phyloP scores from a whole-genome alignment of 208 protist genomes.

The Leishmania braziliensis region DNA sequence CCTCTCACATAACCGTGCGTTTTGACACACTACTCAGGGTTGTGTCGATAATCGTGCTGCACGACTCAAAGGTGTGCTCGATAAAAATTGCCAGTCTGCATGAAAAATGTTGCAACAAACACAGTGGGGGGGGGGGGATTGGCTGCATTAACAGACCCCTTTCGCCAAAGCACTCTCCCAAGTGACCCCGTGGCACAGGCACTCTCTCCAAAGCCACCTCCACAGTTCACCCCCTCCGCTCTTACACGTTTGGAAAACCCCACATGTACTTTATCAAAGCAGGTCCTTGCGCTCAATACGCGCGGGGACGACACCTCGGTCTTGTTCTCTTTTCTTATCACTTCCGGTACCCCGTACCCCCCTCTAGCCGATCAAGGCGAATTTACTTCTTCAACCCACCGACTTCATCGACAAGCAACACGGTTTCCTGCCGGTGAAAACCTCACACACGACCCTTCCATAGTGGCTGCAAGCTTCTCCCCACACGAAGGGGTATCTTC shows the following conservation, averaged over 20 bases:
- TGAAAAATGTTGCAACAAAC: neutral
- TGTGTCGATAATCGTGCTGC: neutral
- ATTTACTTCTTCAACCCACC: neutral
- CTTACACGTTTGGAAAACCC: neutral
- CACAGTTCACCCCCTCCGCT: neutral
- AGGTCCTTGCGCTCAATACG: neutral
- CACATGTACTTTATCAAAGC: neutral
- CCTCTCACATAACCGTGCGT: neutral
- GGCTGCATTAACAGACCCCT: neutral
- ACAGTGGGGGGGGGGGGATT: neutral
- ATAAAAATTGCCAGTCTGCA: neutral
- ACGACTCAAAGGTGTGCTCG: neutral
- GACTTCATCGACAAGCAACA: neutral
- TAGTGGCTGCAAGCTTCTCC: neutral
- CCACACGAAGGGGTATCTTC: no score
- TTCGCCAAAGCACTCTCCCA: neutral
- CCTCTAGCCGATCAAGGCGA: neutral
- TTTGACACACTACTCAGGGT: neutral
- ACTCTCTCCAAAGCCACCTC: neutral
- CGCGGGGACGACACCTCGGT: neutral
- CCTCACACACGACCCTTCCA: neutral
- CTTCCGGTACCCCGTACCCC: neutral
- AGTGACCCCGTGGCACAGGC: neutral
- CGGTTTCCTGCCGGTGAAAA: no score
- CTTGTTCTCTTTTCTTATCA: neutral